Base-by-base conservation (phyloP, 371 early-diverging fungal genomes). In the Fennellomyces sp. region DNA sequence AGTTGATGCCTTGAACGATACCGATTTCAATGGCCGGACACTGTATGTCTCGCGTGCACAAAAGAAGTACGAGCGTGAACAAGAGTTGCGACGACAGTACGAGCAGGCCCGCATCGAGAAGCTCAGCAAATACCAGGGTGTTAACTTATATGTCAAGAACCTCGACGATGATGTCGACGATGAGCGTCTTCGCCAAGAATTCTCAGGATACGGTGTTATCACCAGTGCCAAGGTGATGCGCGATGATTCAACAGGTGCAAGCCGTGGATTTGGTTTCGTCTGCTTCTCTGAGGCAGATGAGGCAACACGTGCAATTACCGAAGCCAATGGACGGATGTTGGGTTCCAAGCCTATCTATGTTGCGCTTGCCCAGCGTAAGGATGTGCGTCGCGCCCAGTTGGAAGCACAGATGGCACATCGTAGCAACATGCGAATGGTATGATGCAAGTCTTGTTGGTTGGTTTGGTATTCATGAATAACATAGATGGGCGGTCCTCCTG, bases 21-120 rank as follows among this genome's bases (percentile, higher is more conserved):
- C 85, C 64, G 91, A 91, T 41, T 68, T 82, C 63, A 69, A 83
- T 35, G 94, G 90, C 38, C 90, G 94, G 78, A 81, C 80, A 55
- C 78, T 98, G 50, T 96, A 90, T 65, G 95, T 97, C 31, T 86
- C 90, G 57, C 91, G 95, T 60, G 97, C 97, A 51, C 96, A 97
- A 80, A 95, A 91, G 89, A 97, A 95, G 84, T 70, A 72, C 52
- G 97, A 98, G 77, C 89, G 98, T 66, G 91, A 90, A 59, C 94
- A 93, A 73, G 94, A 95, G 68, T 82, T 96, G 39, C 81, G 93
- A 60, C 74, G 75, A 41, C 92, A 93, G 73, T 94, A 90, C 73
- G 94, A 95, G 70, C 83, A 84, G 68, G 80, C 88, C 52, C 85
- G 91, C 60, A 78, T 88, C 61, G 95, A 95, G 75, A 89, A 90